Evolutionary conservation across 2,329 filamentous ascomycete genomes (phyloP).

Genomic region (Aspergillus hortae): DNA sequence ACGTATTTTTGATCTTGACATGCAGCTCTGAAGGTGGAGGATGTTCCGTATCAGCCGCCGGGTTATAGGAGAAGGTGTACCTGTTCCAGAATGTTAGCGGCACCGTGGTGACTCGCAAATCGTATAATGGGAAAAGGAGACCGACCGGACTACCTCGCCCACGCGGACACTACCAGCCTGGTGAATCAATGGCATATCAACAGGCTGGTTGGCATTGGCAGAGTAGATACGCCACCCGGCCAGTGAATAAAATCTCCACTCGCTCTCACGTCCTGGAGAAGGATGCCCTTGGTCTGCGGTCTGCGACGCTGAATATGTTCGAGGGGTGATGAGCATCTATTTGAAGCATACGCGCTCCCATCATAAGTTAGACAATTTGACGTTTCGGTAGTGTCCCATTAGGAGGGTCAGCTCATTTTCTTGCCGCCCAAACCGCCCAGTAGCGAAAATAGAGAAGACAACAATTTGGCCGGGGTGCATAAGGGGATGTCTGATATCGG

Average conservation of each 20-base stretch:
- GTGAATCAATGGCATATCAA: constrained; percentile 79
- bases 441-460: too few relatives aligned
- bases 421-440: too few relatives aligned
- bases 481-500: too few relatives aligned
- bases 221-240: constrained; percentile 32
- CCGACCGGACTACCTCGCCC: constrained; percentile 84
- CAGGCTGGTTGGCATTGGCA: constrained; percentile 18
- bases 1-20: constrained; percentile 88
- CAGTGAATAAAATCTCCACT: constrained; percentile 28
- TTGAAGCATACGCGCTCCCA: constrained; percentile 17
- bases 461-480: too few relatives aligned
- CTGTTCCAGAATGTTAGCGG: constrained; percentile 31
- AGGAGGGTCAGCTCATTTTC: too few relatives aligned
- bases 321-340: constrained; percentile 43
- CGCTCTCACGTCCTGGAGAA: constrained; percentile 17
- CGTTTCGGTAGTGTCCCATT: not conserved
- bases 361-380: constrained; percentile 7
- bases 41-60: constrained; percentile 81
- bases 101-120: not conserved
- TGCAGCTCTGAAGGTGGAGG: constrained; percentile 77
- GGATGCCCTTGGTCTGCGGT: constrained; percentile 28
- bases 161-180: constrained; percentile 90
- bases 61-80: constrained; percentile 86
- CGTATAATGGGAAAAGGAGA: constrained; percentile 2
- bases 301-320: constrained; percentile 42